Conservation (phyloP, 345 rosid genomes). For the Garcia nutans region DNA sequence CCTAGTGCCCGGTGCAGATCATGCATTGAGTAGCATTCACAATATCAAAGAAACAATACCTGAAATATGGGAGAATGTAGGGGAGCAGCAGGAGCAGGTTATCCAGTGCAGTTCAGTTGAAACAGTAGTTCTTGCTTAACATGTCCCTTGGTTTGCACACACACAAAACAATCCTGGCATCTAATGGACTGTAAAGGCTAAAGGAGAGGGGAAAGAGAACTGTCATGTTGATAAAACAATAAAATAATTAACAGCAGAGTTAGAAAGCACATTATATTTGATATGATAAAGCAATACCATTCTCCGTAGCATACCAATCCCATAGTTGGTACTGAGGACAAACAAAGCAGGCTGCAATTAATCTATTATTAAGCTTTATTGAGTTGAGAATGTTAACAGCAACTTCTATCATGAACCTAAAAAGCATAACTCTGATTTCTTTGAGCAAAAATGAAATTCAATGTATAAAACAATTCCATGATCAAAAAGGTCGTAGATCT, state of each 20-base stretch:
- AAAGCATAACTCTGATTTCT: slow-evolving; percentile 11
- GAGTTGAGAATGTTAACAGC: background rate
- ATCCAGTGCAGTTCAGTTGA: slow-evolving; percentile 55
- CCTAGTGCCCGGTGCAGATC: slow-evolving; percentile 70
- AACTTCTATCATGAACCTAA: slow-evolving; percentile 5
- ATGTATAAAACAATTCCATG: background rate
- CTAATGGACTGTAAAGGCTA: slow-evolving; percentile 1
- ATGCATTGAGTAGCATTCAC: slow-evolving; percentile 72
- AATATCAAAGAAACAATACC: slow-evolving; percentile 83
- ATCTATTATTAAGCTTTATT: background rate
- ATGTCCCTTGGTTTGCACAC: background rate
- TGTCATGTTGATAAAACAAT: slow-evolving; percentile 1
- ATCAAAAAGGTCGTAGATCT: slow-evolving; percentile 8
- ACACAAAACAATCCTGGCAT: background rate
- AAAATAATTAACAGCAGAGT: background rate
- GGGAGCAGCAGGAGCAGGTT: slow-evolving; percentile 55
- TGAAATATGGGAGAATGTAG: slow-evolving; percentile 65
- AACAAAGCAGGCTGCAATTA: background rate
- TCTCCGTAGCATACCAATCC: background rate
- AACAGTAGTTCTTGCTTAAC: slow-evolving; percentile 64
- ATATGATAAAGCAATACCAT: background rate
- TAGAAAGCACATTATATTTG: background rate
- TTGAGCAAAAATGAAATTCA: slow-evolving; percentile 1
- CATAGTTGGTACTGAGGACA: background rate
- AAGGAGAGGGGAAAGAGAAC: background rate